A percentile compares a stretch with the other conserved stretches of the same genome.
Conservation (phyloP, 257 asterid species). For the Verbascum thapsus region DNA sequence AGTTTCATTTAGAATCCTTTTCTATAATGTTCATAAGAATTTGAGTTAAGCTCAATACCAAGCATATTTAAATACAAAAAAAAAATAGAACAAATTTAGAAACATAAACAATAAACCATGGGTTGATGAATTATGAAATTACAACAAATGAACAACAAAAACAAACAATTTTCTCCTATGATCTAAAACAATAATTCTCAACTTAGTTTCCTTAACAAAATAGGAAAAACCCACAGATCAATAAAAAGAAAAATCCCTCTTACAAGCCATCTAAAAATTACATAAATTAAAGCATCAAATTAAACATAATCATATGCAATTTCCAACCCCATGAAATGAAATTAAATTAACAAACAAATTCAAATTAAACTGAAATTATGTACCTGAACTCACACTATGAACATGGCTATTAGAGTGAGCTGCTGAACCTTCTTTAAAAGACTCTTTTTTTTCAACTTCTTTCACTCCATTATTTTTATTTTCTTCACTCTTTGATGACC, state of each 20-base stretch:
- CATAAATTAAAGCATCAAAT: slow-evolving; percentile 28
- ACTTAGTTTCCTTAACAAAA: slow-evolving; percentile 21
- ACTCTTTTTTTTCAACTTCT: slow-evolving; percentile 60
- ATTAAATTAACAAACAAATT: background rate
- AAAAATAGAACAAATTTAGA: background rate
- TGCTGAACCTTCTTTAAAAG: slow-evolving; percentile 67
- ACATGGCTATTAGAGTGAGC: slow-evolving; percentile 51
- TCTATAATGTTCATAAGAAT: background rate
- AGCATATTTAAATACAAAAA: slow-evolving; percentile 21
- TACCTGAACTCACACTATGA: slow-evolving; percentile 74
- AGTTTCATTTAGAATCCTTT: background rate
- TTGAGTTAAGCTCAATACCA: background rate
- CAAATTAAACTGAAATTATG: slow-evolving; percentile 21
- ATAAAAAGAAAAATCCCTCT: slow-evolving; percentile 32
- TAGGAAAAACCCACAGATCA: slow-evolving; percentile 32
- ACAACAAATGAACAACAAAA: slow-evolving; percentile 11
- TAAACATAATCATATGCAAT: slow-evolving; percentile 27
- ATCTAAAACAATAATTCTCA: background rate
- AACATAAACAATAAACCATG: background rate
- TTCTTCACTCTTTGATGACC: slow-evolving; percentile 65
- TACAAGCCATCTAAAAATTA: slow-evolving; percentile 25
- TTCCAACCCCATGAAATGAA: slow-evolving; percentile 26
- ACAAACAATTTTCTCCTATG: background rate
- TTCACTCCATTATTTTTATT: slow-evolving; percentile 49
- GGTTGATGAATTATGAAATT: background rate